phyloP scores from a whole-genome alignment of 2,329 filamentous ascomycete species.

The Pyrenophora tritici-repentis region DNA sequence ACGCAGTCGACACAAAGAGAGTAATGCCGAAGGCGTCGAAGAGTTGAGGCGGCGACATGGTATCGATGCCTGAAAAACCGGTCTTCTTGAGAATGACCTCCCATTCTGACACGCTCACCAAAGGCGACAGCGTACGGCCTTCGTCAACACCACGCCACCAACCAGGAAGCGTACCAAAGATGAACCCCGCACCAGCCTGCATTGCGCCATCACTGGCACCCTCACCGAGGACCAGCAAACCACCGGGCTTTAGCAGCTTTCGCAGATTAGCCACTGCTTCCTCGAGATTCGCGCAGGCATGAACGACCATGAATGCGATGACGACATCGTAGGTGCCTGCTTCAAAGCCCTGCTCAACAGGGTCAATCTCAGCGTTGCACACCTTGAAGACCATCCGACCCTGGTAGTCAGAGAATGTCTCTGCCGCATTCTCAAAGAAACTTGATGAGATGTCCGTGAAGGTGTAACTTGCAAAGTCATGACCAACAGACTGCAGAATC shows the following conservation, averaged over 20 bases:
- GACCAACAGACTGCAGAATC: constrained; percentile 6
- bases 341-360: constrained; percentile 15
- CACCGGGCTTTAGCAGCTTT: constrained; percentile 45
- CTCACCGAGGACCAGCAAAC: constrained; percentile 48
- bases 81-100: constrained; percentile 5
- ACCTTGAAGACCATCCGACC: constrained; percentile 6
- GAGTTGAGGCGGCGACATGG: neutral
- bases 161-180: constrained; percentile 46
- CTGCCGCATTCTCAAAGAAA: neutral
- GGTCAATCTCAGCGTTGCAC: constrained; percentile 12
- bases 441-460: constrained; percentile 19
- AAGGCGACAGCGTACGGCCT: constrained; percentile 5
- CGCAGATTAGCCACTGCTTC: constrained; percentile 17
- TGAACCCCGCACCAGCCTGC: constrained; percentile 13
- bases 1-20: neutral
- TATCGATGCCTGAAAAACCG: constrained; percentile 14
- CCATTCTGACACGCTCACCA: constrained; percentile 20
- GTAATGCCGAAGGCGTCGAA: neutral
- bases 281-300: constrained; percentile 15
- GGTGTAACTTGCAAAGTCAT: constrained; percentile 16
- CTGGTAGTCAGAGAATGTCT: neutral
- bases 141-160: constrained; percentile 45
- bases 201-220: neutral
- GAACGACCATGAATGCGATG: constrained; percentile 21
- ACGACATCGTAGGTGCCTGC: constrained; percentile 23